Evolutionary conservation across 306 rosid genomes (phyloP).

Genomic region (Heteromeles arbutifolia): DNA sequence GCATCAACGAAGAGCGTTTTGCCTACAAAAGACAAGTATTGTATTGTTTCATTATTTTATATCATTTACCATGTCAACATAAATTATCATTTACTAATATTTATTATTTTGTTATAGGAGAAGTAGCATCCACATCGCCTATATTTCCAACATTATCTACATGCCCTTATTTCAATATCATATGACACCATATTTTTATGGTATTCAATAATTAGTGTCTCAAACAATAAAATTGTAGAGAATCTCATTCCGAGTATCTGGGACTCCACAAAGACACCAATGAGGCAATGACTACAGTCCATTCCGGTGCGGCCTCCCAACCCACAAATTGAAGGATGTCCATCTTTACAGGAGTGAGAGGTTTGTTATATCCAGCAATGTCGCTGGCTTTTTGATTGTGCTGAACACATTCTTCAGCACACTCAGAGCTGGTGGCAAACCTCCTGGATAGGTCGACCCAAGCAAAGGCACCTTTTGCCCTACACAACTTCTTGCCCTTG

Average conservation of each 20-base stretch:
- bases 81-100: too few species aligned
- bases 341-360: conserved; percentile 84
- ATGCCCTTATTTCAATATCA: too few species aligned
- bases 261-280: conserved; percentile 93
- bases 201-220: background rate
- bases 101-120: too few species aligned
- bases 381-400: conserved; percentile 51
- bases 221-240: conserved; percentile 58
- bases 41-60: too few species aligned
- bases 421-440: conserved; percentile 52
- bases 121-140: too few species aligned
- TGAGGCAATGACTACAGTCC: conserved; percentile 41
- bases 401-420: conserved; percentile 52
- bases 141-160: too few species aligned
- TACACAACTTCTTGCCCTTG: conserved; percentile 52
- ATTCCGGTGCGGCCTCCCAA: conserved; percentile 31
- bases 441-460: conserved; percentile 68
- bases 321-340: conserved; percentile 78
- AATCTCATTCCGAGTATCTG: conserved; percentile 79
- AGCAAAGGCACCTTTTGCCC: conserved; percentile 43
- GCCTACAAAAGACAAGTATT: too few species aligned
- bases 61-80: too few species aligned
- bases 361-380: conserved; percentile 61
- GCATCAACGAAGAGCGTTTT: too few species aligned
- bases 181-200: too few species aligned